Evolutionary conservation across 192 early-diverging fungal species (phyloP), one percentile per base, ranked within the genome.

Genomic region (Coemansia aciculifera): DNA sequence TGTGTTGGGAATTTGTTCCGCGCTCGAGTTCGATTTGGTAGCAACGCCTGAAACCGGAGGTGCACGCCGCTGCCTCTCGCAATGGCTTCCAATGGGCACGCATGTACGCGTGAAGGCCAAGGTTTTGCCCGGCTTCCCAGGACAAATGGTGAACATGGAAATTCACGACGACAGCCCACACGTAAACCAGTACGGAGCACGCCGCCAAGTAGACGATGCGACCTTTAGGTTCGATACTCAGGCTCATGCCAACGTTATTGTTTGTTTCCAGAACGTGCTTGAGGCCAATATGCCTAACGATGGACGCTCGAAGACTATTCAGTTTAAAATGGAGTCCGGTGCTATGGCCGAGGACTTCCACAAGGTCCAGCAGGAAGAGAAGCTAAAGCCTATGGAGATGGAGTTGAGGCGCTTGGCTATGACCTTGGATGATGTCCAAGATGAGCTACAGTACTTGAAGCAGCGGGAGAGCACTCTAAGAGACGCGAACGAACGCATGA

Each of bases 401-500:
- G 96, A 96, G 81, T 74, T 98, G 24, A 84, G 89, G 54, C 87
- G 91, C 57, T 77, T 95, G 51, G 93, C 95, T 76, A 85, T 86
- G 73, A 72, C 91, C 12, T 78, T 92, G 62, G 84, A 89, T 63
- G 90, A 93, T 46, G 87, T 96, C 64, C 78, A 90, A 36, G 90
- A 89, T n/a, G 89, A 95, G 59, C 91, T 98, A 89, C 90, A 94
- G 66, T 87, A 89, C 64, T 73, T 96, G 59, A 93, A 95, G 81
- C 75, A 69, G 37, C 82, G 93, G 46, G 96, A 98, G 72, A 85
- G 84, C 64, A 83, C 85, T 56, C 88, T 98, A 90, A 85, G 96
- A 70, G 88, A 95, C 69, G 90, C 93, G 19, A 98, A 96, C 80
- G 94, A 98, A 87, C 87, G 90, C 0, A 97, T 94, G 48, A 98